phyloP scores from a whole-genome alignment of 2,329 filamentous ascomycete species.

The Aspergillus brunneoviolaceus region DNA sequence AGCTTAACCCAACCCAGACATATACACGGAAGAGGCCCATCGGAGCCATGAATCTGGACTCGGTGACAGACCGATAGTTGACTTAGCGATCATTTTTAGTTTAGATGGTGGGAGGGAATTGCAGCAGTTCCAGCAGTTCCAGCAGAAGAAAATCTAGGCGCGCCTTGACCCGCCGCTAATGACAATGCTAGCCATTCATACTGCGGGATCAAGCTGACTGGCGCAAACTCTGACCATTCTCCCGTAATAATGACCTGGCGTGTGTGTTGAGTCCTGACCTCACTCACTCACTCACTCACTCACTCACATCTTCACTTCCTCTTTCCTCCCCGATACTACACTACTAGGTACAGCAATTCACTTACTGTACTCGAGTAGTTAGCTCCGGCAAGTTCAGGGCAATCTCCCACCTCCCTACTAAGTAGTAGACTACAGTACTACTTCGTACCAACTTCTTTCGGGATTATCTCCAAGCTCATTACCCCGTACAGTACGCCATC shows the following conservation, averaged over 20 bases:
- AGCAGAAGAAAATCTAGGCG: constrained; percentile 9
- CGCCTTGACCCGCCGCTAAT: constrained; percentile 16
- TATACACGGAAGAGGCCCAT: constrained; percentile 10
- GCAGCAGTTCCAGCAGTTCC: neutral
- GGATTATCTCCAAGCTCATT: neutral
- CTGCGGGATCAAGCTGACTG: constrained; percentile 9
- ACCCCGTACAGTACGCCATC: too few species aligned
- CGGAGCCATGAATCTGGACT: constrained; percentile 1
- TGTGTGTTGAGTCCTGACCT: too few species aligned
- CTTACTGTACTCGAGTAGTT: too few species aligned
- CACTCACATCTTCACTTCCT: neutral
- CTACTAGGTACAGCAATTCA: too few species aligned
- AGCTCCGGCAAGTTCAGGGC: too few species aligned
- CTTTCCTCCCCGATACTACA: neutral
- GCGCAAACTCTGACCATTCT: constrained; percentile 15
- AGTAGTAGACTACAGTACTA: too few species aligned
- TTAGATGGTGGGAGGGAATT: neutral
- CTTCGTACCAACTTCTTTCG: neutral
- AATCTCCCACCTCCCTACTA: too few species aligned
- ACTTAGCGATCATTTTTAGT: neutral
- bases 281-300: neutral
- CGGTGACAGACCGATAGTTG: neutral
- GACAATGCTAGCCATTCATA: constrained; percentile 1
- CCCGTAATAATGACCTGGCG: neutral
- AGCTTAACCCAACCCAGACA: constrained; percentile 2